Percentiles rank a stretch among this genome's conserved stretches.
Evolutionary conservation across 148 eudicot species (phyloP).

Genomic region (Drosera capensis): DNA sequence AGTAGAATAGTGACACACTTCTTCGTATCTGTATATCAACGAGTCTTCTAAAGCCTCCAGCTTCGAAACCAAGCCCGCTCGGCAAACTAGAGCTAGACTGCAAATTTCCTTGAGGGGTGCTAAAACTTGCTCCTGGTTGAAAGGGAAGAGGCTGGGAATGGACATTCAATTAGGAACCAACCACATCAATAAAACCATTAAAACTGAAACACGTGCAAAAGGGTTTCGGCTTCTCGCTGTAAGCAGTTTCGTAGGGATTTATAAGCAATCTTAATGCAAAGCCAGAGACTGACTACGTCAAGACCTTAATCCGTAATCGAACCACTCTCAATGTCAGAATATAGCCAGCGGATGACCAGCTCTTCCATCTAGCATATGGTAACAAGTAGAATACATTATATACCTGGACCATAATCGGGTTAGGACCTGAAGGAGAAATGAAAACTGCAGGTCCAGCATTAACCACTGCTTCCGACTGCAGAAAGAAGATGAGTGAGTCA

Average conservation of each 20-base stretch:
- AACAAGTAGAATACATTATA: not conserved
- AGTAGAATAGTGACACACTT: conserved; percentile 13
- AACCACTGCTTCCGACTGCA: conserved; percentile 37
- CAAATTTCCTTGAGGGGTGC: conserved; percentile 10
- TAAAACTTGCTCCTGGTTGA: conserved; percentile 32
- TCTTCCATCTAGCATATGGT: not conserved
- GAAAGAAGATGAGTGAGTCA: no score
- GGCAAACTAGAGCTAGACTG: conserved; percentile 13
- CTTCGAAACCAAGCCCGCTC: conserved; percentile 17
- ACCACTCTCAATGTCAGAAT: no score
- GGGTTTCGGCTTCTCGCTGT: no score
- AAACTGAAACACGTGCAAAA: no score
- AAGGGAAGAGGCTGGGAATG: conserved; percentile 30
- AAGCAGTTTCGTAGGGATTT: no score
- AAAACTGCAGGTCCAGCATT: conserved; percentile 42
- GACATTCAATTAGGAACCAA: conserved; percentile 3
- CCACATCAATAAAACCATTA: no score
- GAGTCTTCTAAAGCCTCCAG: conserved; percentile 23
- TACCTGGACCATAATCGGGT: conserved; percentile 55
- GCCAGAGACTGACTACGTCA: no score
- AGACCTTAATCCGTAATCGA: no score
- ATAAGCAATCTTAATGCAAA: no score
- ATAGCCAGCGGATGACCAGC: not conserved
- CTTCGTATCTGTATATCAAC: conserved; percentile 33
- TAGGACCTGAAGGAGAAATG: conserved; percentile 37